These are phyloP conservation scores for Mucor circinelloides DNA, from an alignment of 371 early-diverging fungal species.

Conservation along the genomic window DNA sequence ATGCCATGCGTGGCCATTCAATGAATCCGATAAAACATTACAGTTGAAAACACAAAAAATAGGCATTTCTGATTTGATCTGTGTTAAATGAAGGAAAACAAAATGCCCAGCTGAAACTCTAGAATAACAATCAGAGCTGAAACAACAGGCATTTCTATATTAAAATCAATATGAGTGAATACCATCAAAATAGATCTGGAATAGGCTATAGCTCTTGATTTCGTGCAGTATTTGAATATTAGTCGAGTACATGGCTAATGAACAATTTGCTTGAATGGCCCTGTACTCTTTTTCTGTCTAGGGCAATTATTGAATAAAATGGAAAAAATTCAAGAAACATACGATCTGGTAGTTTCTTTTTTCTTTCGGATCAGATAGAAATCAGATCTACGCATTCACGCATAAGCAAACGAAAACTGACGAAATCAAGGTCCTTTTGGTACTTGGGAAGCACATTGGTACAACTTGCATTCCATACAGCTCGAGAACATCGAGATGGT, in stretches of 20 bases:
- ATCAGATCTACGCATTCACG: background rate
- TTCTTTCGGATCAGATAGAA: background rate
- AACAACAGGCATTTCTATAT: background rate
- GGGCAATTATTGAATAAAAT: background rate
- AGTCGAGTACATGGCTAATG: too few species aligned
- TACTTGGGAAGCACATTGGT: background rate
- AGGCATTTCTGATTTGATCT: background rate
- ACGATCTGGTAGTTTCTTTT: background rate
- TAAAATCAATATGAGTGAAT: too few species aligned
- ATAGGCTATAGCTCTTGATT: too few species aligned
- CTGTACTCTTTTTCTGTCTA: background rate
- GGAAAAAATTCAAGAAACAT: background rate
- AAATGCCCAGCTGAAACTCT: background rate
- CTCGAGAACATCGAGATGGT: background rate
- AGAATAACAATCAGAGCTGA: background rate
- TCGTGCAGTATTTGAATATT: too few species aligned
- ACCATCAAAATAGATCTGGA: too few species aligned
- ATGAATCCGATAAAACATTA: background rate
- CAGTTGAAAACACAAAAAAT: background rate
- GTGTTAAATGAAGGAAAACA: background rate
- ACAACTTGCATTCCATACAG: background rate
- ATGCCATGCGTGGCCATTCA: background rate
- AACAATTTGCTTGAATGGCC: background rate
- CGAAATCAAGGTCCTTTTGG: too few species aligned
- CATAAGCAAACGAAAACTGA: background rate